A percentile compares a stretch with the other conserved stretches of the same genome.
phyloP scores from a whole-genome alignment of 2,329 filamentous ascomycete species.

The Microthyrium microscopicum region DNA sequence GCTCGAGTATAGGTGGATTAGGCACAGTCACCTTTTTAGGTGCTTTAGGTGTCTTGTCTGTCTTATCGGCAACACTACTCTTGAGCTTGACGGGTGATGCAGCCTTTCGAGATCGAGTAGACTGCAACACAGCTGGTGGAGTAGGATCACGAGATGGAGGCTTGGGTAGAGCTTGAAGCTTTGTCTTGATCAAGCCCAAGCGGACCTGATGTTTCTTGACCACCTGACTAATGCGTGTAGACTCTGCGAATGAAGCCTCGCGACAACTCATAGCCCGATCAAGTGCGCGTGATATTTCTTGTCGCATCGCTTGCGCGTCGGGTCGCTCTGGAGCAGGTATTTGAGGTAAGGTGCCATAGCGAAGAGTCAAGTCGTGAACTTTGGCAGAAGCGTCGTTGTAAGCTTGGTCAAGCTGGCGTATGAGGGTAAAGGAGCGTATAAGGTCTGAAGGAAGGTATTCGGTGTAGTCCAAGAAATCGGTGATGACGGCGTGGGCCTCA shows the following conservation, averaged over 20 bases:
- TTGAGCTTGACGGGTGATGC: slow-evolving; percentile 3
- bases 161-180: slow-evolving; percentile 43
- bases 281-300: slow-evolving; percentile 38
- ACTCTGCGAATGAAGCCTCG: slow-evolving; percentile 39
- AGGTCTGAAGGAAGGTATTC: slow-evolving; percentile 52
- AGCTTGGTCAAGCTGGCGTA: slow-evolving; percentile 33
- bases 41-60: slow-evolving; percentile 18
- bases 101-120: slow-evolving; percentile 17
- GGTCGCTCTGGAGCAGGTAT: slow-evolving; percentile 31
- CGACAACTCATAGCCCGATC: slow-evolving; percentile 37
- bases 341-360: slow-evolving; percentile 34
- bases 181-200: slow-evolving; percentile 41
- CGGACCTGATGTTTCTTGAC: slow-evolving; percentile 40
- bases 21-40: slow-evolving; percentile 17
- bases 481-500: slow-evolving; percentile 48
- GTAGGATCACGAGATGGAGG: slow-evolving; percentile 45
- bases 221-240: slow-evolving; percentile 38
- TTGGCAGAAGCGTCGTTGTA: slow-evolving; percentile 26
- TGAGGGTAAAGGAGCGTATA: slow-evolving; percentile 44
- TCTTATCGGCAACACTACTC: no score
- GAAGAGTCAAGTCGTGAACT: slow-evolving; percentile 31
- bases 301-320: slow-evolving; percentile 35
- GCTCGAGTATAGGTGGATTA: no score
- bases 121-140: slow-evolving; percentile 25
- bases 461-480: slow-evolving; percentile 52